phyloP scores from a whole-genome alignment of 2,329 filamentous ascomycete genomes.

The Gaeumannomyces tritici region DNA sequence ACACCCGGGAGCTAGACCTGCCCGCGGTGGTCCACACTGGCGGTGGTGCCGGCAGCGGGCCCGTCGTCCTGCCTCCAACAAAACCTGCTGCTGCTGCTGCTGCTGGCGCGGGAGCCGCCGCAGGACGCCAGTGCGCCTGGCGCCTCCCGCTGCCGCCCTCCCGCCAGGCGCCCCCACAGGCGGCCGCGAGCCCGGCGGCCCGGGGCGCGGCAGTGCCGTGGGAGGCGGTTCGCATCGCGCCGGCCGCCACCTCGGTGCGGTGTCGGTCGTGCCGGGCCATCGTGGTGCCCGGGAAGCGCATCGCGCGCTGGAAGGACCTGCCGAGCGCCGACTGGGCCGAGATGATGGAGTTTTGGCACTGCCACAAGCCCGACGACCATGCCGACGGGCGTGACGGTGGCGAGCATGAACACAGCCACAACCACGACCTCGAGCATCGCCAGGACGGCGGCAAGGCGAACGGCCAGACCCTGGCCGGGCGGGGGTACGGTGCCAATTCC shows the following conservation, averaged over 20 bases:
- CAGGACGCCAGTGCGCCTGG: slow-evolving; percentile 29
- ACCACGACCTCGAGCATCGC: slow-evolving; percentile 8
- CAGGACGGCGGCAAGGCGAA: slow-evolving; percentile 15
- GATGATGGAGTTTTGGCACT: slow-evolving; percentile 99
- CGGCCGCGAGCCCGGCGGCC: slow-evolving; percentile 20
- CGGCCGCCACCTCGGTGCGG: slow-evolving; percentile 25
- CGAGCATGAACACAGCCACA: slow-evolving; percentile 40
- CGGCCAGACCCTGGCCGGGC: slow-evolving; percentile 42
- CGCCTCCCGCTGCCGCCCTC: slow-evolving; percentile 31
- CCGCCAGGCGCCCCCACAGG: slow-evolving; percentile 8
- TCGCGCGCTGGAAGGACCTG: slow-evolving; percentile 74
- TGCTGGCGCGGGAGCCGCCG: slow-evolving; percentile 4
- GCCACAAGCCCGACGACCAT: slow-evolving; percentile 66
- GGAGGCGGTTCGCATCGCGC: slow-evolving; percentile 40
- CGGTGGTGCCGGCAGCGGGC: slow-evolving; percentile 24
- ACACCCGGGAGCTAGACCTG: slow-evolving; percentile 24
- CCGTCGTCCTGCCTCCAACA: slow-evolving; percentile 3
- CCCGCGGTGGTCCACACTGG: slow-evolving; percentile 28
- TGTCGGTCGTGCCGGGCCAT: slow-evolving; percentile 29
- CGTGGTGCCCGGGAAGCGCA: slow-evolving; percentile 26
- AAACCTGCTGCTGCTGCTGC: no score
- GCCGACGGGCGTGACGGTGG: not conserved
- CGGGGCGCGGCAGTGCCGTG: slow-evolving; percentile 31
- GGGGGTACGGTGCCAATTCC: slow-evolving; percentile 79
- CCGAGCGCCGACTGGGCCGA: slow-evolving; percentile 98